Percentiles rank a stretch among this genome's conserved stretches.
phyloP scores from a whole-genome alignment of 441 rosid species.

The Erysimum pusillum region DNA sequence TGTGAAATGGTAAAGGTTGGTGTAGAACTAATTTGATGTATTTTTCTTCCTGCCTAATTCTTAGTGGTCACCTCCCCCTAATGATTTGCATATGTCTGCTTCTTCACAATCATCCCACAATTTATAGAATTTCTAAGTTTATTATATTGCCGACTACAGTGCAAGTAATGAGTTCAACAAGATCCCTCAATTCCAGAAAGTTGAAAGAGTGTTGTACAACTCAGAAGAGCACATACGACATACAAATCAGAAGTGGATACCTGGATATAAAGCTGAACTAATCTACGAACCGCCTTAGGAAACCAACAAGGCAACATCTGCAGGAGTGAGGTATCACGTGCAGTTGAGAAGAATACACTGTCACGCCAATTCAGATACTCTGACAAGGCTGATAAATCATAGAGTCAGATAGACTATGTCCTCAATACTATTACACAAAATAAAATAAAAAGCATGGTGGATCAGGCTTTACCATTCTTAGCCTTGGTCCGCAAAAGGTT shows the following conservation, averaged over 20 bases:
- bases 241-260: constrained; percentile 51
- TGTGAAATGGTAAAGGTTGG: constrained; percentile 22
- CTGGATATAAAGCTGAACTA: constrained; percentile 96
- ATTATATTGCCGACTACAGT: constrained; percentile 29
- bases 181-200: constrained; percentile 33
- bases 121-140: constrained; percentile 25
- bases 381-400: constrained; percentile 66
- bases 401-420: constrained; percentile 48
- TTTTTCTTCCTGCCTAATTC: constrained; percentile 27
- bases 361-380: constrained; percentile 96
- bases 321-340: constrained; percentile 91
- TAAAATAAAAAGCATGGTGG: constrained; percentile 34
- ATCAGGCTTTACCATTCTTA: constrained; percentile 69
- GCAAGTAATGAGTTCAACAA: constrained; percentile 36
- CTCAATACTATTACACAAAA: constrained; percentile 42
- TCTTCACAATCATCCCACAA: constrained; percentile 32
- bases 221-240: constrained; percentile 23
- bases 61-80: constrained; percentile 26
- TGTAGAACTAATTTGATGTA: constrained; percentile 11
- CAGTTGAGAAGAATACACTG: constrained; percentile 86
- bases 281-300: constrained; percentile 90
- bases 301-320: constrained; percentile 99
- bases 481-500: constrained; percentile 63
- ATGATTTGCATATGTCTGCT: constrained; percentile 26
- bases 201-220: constrained; percentile 31